phyloP scores from a whole-genome alignment of 1,284 basidiomycete genomes.

The Ustilago crameri region DNA sequence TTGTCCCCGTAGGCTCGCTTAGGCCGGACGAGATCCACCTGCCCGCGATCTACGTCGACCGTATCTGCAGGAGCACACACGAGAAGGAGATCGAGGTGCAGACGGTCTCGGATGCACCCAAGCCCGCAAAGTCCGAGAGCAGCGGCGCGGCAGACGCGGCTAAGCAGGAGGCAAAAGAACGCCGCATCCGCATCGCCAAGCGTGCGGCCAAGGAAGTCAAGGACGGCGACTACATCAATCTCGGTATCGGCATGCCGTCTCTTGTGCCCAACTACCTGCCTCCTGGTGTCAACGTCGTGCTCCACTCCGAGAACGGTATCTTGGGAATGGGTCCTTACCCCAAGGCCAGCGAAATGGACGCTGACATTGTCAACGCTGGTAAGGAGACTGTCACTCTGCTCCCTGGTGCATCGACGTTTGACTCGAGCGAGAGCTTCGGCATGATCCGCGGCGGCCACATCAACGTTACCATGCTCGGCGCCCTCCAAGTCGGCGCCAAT shows the following conservation, averaged over 20 bases:
- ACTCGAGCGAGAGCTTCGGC: slow-evolving; percentile 89
- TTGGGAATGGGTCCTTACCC: slow-evolving; percentile 67
- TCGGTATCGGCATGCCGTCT: slow-evolving; percentile 64
- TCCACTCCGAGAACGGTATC: slow-evolving; percentile 66
- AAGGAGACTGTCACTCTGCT: slow-evolving; percentile 85
- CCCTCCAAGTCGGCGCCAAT: slow-evolving; percentile 91
- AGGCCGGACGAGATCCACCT: slow-evolving; percentile 60
- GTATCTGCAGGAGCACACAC: slow-evolving; percentile 53
- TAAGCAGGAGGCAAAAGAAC: slow-evolving; percentile 45
- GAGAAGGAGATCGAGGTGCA: slow-evolving; percentile 62
- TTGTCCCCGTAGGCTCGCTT: slow-evolving; percentile 59
- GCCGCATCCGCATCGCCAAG: slow-evolving; percentile 50
- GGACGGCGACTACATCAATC: slow-evolving; percentile 65
- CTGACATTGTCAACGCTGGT: slow-evolving; percentile 75
- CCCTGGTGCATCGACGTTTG: slow-evolving; percentile 91
- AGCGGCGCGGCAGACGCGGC: slow-evolving; percentile 11
- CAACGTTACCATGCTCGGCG: slow-evolving; percentile 88
- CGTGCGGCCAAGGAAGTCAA: slow-evolving; percentile 62
- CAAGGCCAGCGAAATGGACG: slow-evolving; percentile 48
- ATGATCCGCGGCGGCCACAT: slow-evolving; percentile 96
- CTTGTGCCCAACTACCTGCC: slow-evolving; percentile 65
- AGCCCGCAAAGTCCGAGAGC: slow-evolving; percentile 11
- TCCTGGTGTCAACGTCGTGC: slow-evolving; percentile 55
- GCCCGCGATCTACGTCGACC: slow-evolving; percentile 62
- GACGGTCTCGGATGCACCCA: slow-evolving; percentile 49